phyloP scores from a whole-genome alignment of 163 green algal species.

The Volvox carteri region DNA sequence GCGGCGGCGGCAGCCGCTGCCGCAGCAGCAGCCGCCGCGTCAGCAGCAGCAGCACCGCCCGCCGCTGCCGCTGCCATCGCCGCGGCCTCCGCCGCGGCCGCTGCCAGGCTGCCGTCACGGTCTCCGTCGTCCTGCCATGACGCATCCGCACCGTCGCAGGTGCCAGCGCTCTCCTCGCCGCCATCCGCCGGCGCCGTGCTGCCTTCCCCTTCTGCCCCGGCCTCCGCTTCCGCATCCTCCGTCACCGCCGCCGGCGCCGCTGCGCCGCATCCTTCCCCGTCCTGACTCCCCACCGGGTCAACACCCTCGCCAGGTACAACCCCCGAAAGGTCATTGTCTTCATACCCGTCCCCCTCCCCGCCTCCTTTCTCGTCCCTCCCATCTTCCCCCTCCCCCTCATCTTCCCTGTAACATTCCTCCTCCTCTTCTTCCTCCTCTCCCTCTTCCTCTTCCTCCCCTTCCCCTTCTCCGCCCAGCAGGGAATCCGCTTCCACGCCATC shows the following conservation, averaged over 20 bases:
- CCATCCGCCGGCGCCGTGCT: not conserved
- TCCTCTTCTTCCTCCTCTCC: conserved; percentile 11
- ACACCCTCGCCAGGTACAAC: not conserved
- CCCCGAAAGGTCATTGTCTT: not conserved
- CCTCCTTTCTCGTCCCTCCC: not conserved
- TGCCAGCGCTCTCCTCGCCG: not conserved
- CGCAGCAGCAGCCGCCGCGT: not conserved
- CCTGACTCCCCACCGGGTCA: not conserved
- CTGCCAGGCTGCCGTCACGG: not conserved
- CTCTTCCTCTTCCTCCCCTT: conserved; percentile 2
- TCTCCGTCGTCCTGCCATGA: not conserved
- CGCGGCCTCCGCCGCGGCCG: no score
- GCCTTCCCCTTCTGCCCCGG: not conserved
- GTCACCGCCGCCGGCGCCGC: not conserved
- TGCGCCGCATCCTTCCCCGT: not conserved
- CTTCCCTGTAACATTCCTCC: not conserved
- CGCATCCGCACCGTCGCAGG: not conserved
- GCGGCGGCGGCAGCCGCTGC: not conserved
- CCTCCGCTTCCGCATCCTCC: not conserved
- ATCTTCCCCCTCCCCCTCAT: not conserved
- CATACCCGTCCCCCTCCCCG: not conserved
- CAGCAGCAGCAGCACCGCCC: not conserved
- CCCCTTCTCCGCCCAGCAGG: not conserved
- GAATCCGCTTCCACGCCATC: no score
- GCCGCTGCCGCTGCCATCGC: not conserved